Evolutionary conservation across 2,329 filamentous ascomycete genomes (phyloP), one percentile per base, ranked within the genome.

Genomic region (Alternaria infectoria): DNA sequence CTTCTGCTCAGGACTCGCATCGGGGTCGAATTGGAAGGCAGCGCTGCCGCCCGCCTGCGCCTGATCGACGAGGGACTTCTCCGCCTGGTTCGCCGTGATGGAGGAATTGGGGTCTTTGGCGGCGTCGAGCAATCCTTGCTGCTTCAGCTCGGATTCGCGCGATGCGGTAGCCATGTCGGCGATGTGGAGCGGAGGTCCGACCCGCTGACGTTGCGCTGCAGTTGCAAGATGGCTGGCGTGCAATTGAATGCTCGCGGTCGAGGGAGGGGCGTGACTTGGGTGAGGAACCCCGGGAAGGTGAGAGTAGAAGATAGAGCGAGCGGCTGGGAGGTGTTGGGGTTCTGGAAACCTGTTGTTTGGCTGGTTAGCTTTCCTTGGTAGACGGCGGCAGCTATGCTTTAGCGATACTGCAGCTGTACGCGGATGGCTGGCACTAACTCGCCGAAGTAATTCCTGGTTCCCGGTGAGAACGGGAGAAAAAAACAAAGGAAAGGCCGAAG

Each of bases 1-100:
- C 84, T 99, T 99, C 80, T 97, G 86, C 78, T 93, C 92, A 1
- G 91, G 86, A 46, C 86, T 90, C 45, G 93, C 94, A 83, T 97
- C 83, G 1, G 96, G 93, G 77, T 99, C 87, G 82, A 98, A 99
- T 66, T 90, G 88, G 78, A 92, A 96, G 67, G 93, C 94, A 28
- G 90, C 83, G 23, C 91, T 88, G 45, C 96, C 96, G 12, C 91
- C 92, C 73, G 91, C 90, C 74, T 86, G 88, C 70, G 92, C 93
- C 79, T 97, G 90, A 57, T 92, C 85, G 25, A 97, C 86, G 52
- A 97, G 86, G 72, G 88, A 87, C 70, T 87, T 85, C 81, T 97
- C 87, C 30, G 92, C 92, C 67, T 90, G 89, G 44, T 91, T 87
- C 50, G 92, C 85, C 1, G 88, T 87, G 68, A 93, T 86, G 47